Conservation (phyloP, 2,329 filamentous ascomycete genomes). For the Botrytis hyacinthi region DNA sequence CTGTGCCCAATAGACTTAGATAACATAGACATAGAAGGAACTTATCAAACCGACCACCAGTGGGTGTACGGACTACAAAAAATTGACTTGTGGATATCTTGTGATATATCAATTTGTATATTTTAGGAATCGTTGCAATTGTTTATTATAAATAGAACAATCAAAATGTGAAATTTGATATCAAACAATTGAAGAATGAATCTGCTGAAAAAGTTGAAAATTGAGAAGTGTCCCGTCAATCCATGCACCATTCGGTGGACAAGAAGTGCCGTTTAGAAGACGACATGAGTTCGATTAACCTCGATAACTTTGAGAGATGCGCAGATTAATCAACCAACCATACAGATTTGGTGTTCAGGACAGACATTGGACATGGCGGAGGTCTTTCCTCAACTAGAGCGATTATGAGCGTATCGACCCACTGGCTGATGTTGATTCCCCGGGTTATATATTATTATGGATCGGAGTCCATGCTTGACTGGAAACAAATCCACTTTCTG, state of each 20-base stretch:
- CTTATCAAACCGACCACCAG: neutral
- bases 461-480: neutral
- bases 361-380: neutral
- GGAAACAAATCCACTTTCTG: neutral
- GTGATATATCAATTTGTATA: too few species aligned
- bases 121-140: too few species aligned
- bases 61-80: too few species aligned
- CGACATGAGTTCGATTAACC: neutral
- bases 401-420: neutral
- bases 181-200: too few species aligned
- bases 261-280: neutral
- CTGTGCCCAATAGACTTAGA: neutral
- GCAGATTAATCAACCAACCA: neutral
- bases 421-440: neutral
- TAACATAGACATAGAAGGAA: neutral
- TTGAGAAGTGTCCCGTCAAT: too few species aligned
- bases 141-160: too few species aligned
- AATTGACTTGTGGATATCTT: too few species aligned
- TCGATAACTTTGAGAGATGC: neutral
- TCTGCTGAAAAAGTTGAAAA: too few species aligned
- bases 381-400: neutral
- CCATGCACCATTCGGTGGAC: too few species aligned
- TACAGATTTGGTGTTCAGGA: neutral
- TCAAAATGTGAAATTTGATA: too few species aligned
- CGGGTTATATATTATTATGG: neutral